Percentiles rank a stretch among this genome's conserved stretches.
Conservation (phyloP, 768 basidiomycete genomes). For the Pisolithus orientalis region DNA sequence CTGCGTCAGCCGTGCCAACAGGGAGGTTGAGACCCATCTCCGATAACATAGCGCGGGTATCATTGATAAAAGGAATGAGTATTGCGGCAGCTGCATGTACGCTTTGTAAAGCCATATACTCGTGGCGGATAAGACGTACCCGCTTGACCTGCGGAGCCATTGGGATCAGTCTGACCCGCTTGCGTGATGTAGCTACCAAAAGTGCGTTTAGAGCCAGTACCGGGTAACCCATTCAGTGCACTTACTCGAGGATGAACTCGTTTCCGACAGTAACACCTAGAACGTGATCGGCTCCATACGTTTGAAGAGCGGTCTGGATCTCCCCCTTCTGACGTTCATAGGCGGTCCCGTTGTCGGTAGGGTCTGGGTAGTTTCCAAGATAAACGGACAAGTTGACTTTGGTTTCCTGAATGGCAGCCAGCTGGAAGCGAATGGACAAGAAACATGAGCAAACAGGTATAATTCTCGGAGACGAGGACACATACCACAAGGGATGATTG, state of each 20-base stretch:
- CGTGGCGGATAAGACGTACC: slow-evolving; percentile 10
- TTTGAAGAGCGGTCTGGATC: slow-evolving; percentile 64
- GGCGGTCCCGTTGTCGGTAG: slow-evolving; percentile 59
- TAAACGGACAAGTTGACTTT: slow-evolving; percentile 82
- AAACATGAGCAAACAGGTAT: neutral
- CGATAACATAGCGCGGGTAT: slow-evolving; percentile 52
- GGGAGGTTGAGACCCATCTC: slow-evolving; percentile 54
- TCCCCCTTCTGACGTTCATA: slow-evolving; percentile 67
- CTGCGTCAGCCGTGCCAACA: slow-evolving; percentile 82
- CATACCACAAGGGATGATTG: slow-evolving; percentile 68
- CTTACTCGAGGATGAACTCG: slow-evolving; percentile 79
- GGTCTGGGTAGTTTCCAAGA: slow-evolving; percentile 61
- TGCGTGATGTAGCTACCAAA: slow-evolving; percentile 50
- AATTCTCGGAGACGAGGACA: slow-evolving; percentile 5
- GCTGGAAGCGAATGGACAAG: slow-evolving; percentile 25
- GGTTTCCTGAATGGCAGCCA: slow-evolving; percentile 87
- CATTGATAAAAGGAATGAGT: slow-evolving; percentile 59
- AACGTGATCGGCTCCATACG: slow-evolving; percentile 72
- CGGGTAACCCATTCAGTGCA: neutral
- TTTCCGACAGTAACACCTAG: slow-evolving; percentile 87
- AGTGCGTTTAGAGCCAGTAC: slow-evolving; percentile 1
- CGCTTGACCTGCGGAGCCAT: slow-evolving; percentile 49
- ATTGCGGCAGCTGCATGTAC: slow-evolving; percentile 44
- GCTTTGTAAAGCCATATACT: neutral
- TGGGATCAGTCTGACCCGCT: slow-evolving; percentile 46